Percentiles rank a stretch among this genome's conserved stretches.
Conservation (phyloP, 768 basidiomycete species). For the Sarcodon sp. region DNA sequence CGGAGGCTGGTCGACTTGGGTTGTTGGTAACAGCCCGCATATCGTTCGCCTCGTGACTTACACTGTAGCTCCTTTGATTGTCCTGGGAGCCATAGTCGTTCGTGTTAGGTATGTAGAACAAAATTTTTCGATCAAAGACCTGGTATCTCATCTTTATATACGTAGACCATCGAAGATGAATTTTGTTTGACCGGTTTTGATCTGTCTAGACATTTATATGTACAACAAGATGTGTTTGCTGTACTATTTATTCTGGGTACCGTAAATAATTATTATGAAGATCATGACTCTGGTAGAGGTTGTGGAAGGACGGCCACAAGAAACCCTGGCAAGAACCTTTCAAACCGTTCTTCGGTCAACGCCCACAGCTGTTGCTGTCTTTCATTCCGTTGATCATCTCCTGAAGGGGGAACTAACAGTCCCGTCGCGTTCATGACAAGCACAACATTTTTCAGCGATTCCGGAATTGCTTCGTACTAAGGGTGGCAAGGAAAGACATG, state of each 20-base stretch:
- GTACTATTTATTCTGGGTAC: no score
- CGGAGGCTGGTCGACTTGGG: slow-evolving; percentile 60
- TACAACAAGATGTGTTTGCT: no score
- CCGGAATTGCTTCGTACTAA: slow-evolving; percentile 90
- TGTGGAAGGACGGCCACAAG: slow-evolving; percentile 53
- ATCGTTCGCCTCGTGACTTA: slow-evolving; percentile 36
- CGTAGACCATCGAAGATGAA: slow-evolving; percentile 50
- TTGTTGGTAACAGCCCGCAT: slow-evolving; percentile 20
- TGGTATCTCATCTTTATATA: slow-evolving; percentile 12
- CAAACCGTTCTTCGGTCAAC: slow-evolving; percentile 75
- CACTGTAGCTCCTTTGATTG: slow-evolving; percentile 36
- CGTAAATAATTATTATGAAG: background rate
- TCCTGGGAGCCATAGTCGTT: slow-evolving; percentile 28
- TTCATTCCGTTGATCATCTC: slow-evolving; percentile 37
- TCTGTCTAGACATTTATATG: background rate
- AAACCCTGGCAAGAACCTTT: slow-evolving; percentile 88
- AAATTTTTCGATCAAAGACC: background rate
- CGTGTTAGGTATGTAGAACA: slow-evolving; percentile 29
- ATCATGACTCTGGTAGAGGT: background rate
- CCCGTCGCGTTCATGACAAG: slow-evolving; percentile 90
- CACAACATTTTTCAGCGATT: slow-evolving; percentile 93
- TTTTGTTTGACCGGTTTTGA: slow-evolving; percentile 21
- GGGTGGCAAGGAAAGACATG: background rate
- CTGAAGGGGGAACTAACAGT: slow-evolving; percentile 55
- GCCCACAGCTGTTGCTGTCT: slow-evolving; percentile 68